These are phyloP conservation scores for Heliosperma pusillum DNA, from an alignment of 148 eudicot genomes.

Conservation along the genomic window DNA sequence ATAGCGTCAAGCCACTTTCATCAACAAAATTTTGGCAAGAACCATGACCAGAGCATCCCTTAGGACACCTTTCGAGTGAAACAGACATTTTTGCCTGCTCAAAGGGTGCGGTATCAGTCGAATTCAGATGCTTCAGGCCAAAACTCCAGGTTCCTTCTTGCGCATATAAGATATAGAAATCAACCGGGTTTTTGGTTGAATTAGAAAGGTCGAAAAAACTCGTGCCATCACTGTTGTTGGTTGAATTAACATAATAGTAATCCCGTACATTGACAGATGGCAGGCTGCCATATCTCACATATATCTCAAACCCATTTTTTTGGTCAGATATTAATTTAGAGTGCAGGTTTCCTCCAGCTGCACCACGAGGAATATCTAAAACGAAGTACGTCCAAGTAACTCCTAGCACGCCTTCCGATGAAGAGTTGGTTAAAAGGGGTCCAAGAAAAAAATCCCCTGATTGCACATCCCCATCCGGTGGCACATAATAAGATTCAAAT, in stretches of 20 bases:
- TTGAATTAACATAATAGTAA: conserved; percentile 57
- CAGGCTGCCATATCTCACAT: conserved; percentile 71
- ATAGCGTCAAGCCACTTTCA: conserved; percentile 73
- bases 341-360: conserved; percentile 77
- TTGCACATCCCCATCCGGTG: conserved; percentile 42
- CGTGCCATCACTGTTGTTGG: conserved; percentile 65
- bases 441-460: conserved; percentile 62
- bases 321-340: conserved; percentile 44
- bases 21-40: conserved; percentile 52
- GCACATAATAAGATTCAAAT: conserved; percentile 69
- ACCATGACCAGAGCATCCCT: conserved; percentile 71
- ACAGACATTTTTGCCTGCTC: conserved; percentile 48
- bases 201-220: conserved; percentile 63
- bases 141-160: conserved; percentile 82
- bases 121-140: conserved; percentile 48
- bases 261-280: conserved; percentile 65
- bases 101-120: conserved; percentile 24
- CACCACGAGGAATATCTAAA: conserved; percentile 72
- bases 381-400: conserved; percentile 71
- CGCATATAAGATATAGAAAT: conserved; percentile 65
- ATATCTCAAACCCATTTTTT: conserved; percentile 51
- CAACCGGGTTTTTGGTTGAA: conserved; percentile 50
- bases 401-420: conserved; percentile 28
- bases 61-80: conserved; percentile 89
- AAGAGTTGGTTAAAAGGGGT: conserved; percentile 63